These are phyloP conservation scores for Asterochloris sp. DNA, from an alignment of 139 green algal genomes.

Conservation along the genomic window DNA sequence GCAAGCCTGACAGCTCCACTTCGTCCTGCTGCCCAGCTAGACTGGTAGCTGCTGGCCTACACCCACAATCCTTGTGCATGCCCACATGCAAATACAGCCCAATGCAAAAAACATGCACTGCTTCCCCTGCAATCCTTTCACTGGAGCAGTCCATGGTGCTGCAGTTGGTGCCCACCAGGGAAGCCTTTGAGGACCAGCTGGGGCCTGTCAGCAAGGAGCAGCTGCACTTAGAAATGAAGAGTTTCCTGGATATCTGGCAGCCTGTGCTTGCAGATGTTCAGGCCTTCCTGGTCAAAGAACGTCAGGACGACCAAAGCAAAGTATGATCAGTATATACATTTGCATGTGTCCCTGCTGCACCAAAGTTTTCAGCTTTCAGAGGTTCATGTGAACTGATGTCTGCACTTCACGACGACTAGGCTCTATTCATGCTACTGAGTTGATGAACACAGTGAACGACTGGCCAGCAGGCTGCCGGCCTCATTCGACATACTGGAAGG, in stretches of 20 bases:
- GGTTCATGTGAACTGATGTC: too few relatives aligned
- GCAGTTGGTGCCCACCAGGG: constrained; percentile 35
- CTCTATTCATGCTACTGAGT: too few relatives aligned
- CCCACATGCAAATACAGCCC: too few relatives aligned
- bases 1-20: not conserved
- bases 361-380: too few relatives aligned
- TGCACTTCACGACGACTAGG: too few relatives aligned
- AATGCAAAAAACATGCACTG: too few relatives aligned
- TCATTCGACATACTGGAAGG: not conserved
- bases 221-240: constrained; percentile 36
- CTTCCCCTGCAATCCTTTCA: not conserved
- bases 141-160: not conserved
- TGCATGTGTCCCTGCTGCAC: too few relatives aligned
- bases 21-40: not conserved
- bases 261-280: constrained; percentile 57
- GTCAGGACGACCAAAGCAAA: constrained; percentile 48
- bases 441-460: too few relatives aligned
- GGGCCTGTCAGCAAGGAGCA: constrained; percentile 19
- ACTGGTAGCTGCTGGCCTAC: not conserved
- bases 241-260: constrained; percentile 49
- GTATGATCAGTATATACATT: constrained; percentile 23
- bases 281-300: constrained; percentile 43
- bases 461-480: too few relatives aligned
- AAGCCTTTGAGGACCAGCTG: constrained; percentile 43
- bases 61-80: too few relatives aligned